Evolutionary conservation across 2,329 filamentous ascomycete genomes (phyloP).

Genomic region (Teratosphaeria destructans): DNA sequence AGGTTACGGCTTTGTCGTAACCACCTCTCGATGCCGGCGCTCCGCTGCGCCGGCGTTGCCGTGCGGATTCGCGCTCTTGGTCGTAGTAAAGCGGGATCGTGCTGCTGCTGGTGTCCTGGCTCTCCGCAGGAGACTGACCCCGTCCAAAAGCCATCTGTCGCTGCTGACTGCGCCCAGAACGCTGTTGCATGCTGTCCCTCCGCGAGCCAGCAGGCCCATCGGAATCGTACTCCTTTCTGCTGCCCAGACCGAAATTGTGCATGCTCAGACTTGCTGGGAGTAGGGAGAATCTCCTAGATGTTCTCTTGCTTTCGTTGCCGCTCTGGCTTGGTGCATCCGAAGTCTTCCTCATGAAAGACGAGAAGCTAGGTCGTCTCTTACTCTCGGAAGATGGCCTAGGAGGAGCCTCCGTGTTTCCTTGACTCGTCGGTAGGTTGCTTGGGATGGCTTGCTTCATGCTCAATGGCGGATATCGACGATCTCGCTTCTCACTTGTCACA

Average conservation of each 20-base stretch:
- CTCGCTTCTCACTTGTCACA: constrained; percentile 47
- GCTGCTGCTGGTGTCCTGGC: constrained; percentile 35
- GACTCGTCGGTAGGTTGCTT: constrained; percentile 25
- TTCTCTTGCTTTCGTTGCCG: constrained; percentile 17
- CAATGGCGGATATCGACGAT: constrained; percentile 73
- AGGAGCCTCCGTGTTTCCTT: constrained; percentile 39
- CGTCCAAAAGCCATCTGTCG: constrained; percentile 35
- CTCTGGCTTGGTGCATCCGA: constrained; percentile 25
- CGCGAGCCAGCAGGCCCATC: constrained; percentile 17
- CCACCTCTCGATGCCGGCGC: constrained; percentile 13
- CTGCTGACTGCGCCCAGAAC: constrained; percentile 23
- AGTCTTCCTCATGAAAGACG: constrained; percentile 37
- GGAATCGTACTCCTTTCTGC: constrained; percentile 26
- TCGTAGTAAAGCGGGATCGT: constrained; percentile 35
- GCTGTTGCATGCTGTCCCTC: constrained; percentile 9
- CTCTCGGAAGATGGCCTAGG: constrained; percentile 40
- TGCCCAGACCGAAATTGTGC: constrained; percentile 28
- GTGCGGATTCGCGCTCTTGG: constrained; percentile 19
- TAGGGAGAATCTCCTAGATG: constrained; percentile 40
- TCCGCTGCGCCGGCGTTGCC: constrained; percentile 8
- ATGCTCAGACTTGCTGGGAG: constrained; percentile 40
- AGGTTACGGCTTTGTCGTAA: constrained; percentile 22
- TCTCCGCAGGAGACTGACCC: constrained; percentile 33
- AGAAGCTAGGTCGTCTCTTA: constrained; percentile 38
- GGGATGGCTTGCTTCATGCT: constrained; percentile 72